Percentiles rank a stretch among this genome's conserved stretches.
These are phyloP conservation scores for Peterozyma xylosa DNA, from an alignment of 805 yeast genomes.

Conservation along the genomic window DNA sequence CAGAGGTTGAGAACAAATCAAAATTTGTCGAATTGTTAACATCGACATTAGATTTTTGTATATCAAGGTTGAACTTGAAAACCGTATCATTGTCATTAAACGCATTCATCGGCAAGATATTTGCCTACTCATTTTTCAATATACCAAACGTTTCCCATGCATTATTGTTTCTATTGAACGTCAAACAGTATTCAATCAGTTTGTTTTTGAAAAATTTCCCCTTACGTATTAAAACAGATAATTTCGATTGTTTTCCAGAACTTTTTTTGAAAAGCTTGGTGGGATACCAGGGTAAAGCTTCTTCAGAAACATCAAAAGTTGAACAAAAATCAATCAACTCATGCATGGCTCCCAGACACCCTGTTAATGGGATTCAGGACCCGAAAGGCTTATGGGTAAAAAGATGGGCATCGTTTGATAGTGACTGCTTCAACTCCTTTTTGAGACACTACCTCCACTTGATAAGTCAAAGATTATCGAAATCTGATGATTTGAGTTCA, in stretches of 20 bases:
- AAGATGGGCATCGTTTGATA: constrained; percentile 50
- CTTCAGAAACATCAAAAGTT: constrained; percentile 12
- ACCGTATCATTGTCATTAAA: constrained; percentile 46
- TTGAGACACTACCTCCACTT: constrained; percentile 47
- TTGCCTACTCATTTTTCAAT: constrained; percentile 55
- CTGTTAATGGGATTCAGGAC: constrained; percentile 40
- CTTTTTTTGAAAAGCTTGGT: constrained; percentile 16
- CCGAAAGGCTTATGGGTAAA: constrained; percentile 58
- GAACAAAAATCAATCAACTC: constrained; percentile 26
- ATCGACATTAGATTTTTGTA: constrained; percentile 46
- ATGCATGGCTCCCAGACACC: constrained; percentile 28
- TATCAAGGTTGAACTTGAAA: constrained; percentile 40
- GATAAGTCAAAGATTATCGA: constrained; percentile 14
- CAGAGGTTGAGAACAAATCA: constrained; percentile 5
- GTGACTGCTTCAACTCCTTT: constrained; percentile 54
- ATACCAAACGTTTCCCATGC: constrained; percentile 51
- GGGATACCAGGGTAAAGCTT: constrained; percentile 9
- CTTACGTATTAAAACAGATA: constrained; percentile 3
- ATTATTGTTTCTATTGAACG: constrained; percentile 46
- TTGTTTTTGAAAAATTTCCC: constrained; percentile 7
- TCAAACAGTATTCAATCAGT: constrained; percentile 39
- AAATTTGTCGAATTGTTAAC: constrained; percentile 28
- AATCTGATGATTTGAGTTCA: constrained; percentile 1
- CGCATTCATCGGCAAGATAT: constrained; percentile 64
- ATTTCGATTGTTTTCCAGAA: constrained; percentile 13